Base-by-base conservation (phyloP, 2,329 filamentous ascomycete genomes). In the Aspergillus latus region DNA sequence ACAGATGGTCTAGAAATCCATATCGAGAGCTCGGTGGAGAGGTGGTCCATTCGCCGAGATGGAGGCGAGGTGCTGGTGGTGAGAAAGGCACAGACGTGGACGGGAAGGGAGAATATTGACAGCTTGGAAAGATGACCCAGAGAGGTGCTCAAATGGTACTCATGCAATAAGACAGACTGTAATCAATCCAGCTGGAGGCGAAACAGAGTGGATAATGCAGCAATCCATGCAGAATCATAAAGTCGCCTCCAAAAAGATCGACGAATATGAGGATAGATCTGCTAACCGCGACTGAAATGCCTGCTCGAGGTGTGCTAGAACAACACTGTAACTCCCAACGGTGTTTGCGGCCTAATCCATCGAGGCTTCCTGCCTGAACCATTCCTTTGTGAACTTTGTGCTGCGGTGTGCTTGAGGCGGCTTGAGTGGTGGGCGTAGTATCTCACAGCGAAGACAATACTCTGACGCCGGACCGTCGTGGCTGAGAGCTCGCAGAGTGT, bases 321-420 rank as follows among this genome's bases (percentile, higher is more conserved):
- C 43, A 4, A 59, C 1, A 16, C 56, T 56, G 29, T 59, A 59
- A 2, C 52, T 2, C 49, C 49, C 0, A 9, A 16, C 6, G 34
- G 10, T 1, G 43, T 49, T 30, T 59, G 48, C 1, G 56, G 56
- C 56, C 52, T 56, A 56, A 11, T 59, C 49, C 13, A 59, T 49
- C 1, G 34, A 21, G 1, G 51, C 48, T 2, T 39, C 30, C 6
- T 49, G 52, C 1, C 56, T 49, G 10, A 56, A 36, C 37, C 56
- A 59, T 6, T 6, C n/a, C 26, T 52, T 52, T 7, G 56, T 52
- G 16, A 48, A 45, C 30, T 46, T 56, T 3, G 49, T 52, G 2
- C 13, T 16, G 15, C 52, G 52, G 15, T 56, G 56, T 5, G 49
- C 56, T 9, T 15, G 39, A 0, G 56, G 52, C 2, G 40, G 56